These are phyloP conservation scores for Sanghuangporus sanghuang DNA, from an alignment of 1,284 basidiomycete species.

Conservation along the genomic window DNA sequence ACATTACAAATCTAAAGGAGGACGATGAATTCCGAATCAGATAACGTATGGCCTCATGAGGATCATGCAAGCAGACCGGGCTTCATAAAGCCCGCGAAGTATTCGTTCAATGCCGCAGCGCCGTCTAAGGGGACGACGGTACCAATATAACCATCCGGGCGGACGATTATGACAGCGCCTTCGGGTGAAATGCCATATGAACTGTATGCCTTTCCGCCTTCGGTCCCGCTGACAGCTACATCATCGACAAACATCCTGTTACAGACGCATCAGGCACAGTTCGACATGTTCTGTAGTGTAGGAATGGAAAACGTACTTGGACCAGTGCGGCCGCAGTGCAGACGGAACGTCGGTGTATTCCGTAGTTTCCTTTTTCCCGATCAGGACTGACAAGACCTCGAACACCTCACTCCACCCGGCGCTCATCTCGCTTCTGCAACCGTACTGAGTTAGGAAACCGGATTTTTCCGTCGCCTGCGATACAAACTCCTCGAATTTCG, in stretches of 20 bases:
- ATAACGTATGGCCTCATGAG: not conserved
- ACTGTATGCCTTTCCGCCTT: slow-evolving; percentile 44
- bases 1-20: not conserved
- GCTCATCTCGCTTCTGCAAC: slow-evolving; percentile 23
- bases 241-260: slow-evolving; percentile 48
- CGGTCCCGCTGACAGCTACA: slow-evolving; percentile 28
- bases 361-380: slow-evolving; percentile 41
- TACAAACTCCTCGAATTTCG: slow-evolving; percentile 39
- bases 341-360: slow-evolving; percentile 45
- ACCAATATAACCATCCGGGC: slow-evolving; percentile 75
- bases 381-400: slow-evolving; percentile 48
- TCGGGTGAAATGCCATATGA: slow-evolving; percentile 51
- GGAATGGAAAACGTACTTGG: slow-evolving; percentile 42
- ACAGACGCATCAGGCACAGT: not conserved
- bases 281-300: not conserved
- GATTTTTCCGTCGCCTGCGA: slow-evolving; percentile 35
- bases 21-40: not conserved
- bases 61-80: not conserved
- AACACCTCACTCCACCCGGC: slow-evolving; percentile 32
- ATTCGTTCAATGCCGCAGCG: slow-evolving; percentile 39
- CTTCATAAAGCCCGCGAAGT: slow-evolving; percentile 43
- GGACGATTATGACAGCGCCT: slow-evolving; percentile 61
- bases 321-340: slow-evolving; percentile 59
- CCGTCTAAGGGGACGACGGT: slow-evolving; percentile 47
- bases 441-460: slow-evolving; percentile 34